These are phyloP conservation scores for Paecilomyces sp. DNA, from an alignment of 2,329 filamentous ascomycete species.

Conservation along the genomic window DNA sequence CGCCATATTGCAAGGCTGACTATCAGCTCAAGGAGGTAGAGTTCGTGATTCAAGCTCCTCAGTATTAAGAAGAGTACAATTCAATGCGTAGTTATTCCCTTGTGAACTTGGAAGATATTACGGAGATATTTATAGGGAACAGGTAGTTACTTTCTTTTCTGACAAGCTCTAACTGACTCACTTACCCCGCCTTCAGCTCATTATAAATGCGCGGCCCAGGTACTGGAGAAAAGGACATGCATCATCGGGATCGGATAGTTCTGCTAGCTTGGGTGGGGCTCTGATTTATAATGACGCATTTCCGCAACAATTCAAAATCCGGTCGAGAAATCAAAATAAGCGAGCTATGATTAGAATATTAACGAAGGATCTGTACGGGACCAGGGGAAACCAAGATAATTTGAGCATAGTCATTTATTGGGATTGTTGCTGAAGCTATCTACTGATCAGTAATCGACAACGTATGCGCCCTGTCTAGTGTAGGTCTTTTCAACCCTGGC, in stretches of 20 bases:
- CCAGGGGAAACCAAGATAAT: too few relatives aligned
- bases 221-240: not conserved
- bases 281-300: not conserved
- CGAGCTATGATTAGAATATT: too few relatives aligned
- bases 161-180: not conserved
- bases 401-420: too few relatives aligned
- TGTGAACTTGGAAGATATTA: not conserved
- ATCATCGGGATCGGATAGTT: not conserved
- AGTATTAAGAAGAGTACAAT: not conserved
- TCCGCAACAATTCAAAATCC: not conserved
- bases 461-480: not conserved
- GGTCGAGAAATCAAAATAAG: not conserved
- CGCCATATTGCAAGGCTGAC: not conserved
- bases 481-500: not conserved
- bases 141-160: not conserved
- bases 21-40: not conserved
- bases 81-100: not conserved
- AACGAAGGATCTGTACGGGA: not conserved
- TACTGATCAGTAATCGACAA: not conserved
- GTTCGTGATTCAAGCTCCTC: not conserved
- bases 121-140: not conserved
- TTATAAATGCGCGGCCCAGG: not conserved
- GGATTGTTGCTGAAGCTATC: not conserved
- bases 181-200: not conserved
- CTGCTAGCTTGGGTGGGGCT: not conserved